A percentile compares a stretch with the other conserved stretches of the same genome.
These are phyloP conservation scores for Cordyceps sp. DNA, from an alignment of 2,329 filamentous ascomycete genomes.

Conservation along the genomic window DNA sequence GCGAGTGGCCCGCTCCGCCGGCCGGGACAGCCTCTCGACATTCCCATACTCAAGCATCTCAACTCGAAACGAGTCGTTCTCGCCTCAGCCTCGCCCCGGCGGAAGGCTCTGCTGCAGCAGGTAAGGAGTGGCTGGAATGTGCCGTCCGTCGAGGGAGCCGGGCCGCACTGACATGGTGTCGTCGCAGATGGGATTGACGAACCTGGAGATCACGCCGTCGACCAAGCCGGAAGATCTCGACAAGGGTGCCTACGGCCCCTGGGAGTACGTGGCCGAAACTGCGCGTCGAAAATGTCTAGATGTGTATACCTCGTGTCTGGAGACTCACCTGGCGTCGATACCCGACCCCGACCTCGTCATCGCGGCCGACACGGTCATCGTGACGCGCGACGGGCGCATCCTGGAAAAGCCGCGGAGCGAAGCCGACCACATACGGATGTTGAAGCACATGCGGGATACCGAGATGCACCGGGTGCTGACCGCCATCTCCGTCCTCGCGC, in stretches of 20 bases:
- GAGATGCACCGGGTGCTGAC: slow-evolving; percentile 71
- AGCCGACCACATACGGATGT: slow-evolving; percentile 67
- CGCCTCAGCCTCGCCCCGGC: slow-evolving; percentile 74
- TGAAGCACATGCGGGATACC: slow-evolving; percentile 65
- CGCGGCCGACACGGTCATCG: slow-evolving; percentile 81
- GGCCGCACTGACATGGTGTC: no score
- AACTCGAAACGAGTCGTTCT: slow-evolving; percentile 71
- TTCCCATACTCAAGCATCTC: slow-evolving; percentile 65
- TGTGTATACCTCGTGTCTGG: slow-evolving; percentile 39
- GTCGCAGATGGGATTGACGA: slow-evolving; percentile 55
- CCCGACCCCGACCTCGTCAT: slow-evolving; percentile 72
- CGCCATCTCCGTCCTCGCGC: slow-evolving; percentile 67
- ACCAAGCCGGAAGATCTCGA: slow-evolving; percentile 71
- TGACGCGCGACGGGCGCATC: slow-evolving; percentile 57
- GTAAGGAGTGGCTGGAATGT: no score
- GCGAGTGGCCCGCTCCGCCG: slow-evolving; percentile 20
- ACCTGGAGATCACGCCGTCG: slow-evolving; percentile 74
- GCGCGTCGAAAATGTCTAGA: slow-evolving; percentile 69
- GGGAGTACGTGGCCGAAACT: slow-evolving; percentile 83
- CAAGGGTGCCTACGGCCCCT: slow-evolving; percentile 56
- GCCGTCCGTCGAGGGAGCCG: no score
- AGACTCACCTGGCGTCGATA: slow-evolving; percentile 23
- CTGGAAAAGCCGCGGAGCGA: slow-evolving; percentile 82
- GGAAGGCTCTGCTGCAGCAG: slow-evolving; percentile 64
- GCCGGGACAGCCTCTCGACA: slow-evolving; percentile 50